Conservation (phyloP, 192 early-diverging fungal genomes). For the Coemansia interrupta region DNA sequence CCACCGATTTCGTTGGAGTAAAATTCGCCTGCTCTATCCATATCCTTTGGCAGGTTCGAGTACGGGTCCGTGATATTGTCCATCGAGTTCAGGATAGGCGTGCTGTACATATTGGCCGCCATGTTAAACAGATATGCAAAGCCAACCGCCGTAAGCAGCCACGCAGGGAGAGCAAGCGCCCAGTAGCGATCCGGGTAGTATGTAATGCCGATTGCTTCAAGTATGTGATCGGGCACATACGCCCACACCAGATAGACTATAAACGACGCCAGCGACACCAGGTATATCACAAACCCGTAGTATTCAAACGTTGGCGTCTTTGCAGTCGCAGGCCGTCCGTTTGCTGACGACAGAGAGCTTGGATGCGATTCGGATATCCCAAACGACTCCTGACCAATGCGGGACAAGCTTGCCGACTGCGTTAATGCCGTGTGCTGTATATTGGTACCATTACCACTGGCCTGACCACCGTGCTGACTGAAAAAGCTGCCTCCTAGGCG, state of each 20-base stretch:
- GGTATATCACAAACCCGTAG: constrained; percentile 85
- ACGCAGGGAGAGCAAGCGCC: constrained; percentile 78
- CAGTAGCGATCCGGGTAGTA: constrained; percentile 87
- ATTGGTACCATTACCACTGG: neutral
- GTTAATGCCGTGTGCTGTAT: no score
- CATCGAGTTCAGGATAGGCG: constrained; percentile 68
- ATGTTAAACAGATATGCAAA: constrained; percentile 74
- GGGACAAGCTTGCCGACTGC: neutral
- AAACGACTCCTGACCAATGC: constrained; percentile 15
- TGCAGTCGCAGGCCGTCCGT: constrained; percentile 27
- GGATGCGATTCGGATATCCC: constrained; percentile 22
- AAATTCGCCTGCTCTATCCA: constrained; percentile 18
- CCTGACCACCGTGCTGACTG: neutral
- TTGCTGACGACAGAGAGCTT: constrained; percentile 24
- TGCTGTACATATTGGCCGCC: constrained; percentile 74
- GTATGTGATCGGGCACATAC: constrained; percentile 71
- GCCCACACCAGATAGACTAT: constrained; percentile 81
- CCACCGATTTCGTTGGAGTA: constrained; percentile 40
- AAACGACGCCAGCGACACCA: constrained; percentile 71
- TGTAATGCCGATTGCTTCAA: constrained; percentile 68
- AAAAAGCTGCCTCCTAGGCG: constrained; percentile 8
- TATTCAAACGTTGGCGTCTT: constrained; percentile 79
- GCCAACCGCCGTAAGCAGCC: constrained; percentile 67
- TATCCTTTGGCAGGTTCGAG: constrained; percentile 20
- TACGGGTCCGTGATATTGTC: constrained; percentile 68